A percentile compares a stretch with the other conserved stretches of the same genome.
Evolutionary conservation across 306 rosid genomes (phyloP).

Genomic region (Comarum palustre): DNA sequence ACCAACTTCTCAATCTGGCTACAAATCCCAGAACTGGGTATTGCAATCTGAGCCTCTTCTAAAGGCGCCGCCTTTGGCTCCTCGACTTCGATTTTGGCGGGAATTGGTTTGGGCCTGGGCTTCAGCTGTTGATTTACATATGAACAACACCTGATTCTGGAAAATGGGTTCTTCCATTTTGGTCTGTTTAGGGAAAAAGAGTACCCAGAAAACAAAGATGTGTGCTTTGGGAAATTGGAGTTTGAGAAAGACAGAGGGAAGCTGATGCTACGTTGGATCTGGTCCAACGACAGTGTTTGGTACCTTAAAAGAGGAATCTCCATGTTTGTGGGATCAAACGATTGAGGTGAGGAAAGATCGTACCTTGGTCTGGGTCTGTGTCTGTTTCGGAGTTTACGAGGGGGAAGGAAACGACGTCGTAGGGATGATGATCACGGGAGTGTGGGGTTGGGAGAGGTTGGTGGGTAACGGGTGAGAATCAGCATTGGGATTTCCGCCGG

Average conservation of each 20-base stretch:
- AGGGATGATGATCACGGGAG: slow-evolving; percentile 1
- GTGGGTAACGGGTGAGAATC: slow-evolving; percentile 6
- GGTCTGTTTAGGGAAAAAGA: slow-evolving; percentile 28
- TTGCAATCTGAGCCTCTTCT: slow-evolving; percentile 29
- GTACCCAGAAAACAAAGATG: slow-evolving; percentile 30
- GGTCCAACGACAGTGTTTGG: slow-evolving; percentile 34
- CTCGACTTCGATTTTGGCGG: slow-evolving; percentile 30
- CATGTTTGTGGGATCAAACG: slow-evolving; percentile 34
- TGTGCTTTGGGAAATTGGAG: slow-evolving; percentile 9
- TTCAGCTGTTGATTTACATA: slow-evolving; percentile 41
- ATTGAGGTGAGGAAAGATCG: slow-evolving; percentile 1
- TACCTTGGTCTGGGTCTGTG: slow-evolving; percentile 14
- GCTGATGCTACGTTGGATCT: slow-evolving; percentile 14
- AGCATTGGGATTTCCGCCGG: slow-evolving; percentile 13
- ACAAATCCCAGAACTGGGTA: slow-evolving; percentile 49
- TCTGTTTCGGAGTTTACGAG: slow-evolving; percentile 11
- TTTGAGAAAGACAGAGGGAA: slow-evolving; percentile 34
- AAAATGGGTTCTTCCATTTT: slow-evolving; percentile 36
- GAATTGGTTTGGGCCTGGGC: slow-evolving; percentile 46
- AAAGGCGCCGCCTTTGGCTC: slow-evolving; percentile 25
- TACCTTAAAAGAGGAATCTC: slow-evolving; percentile 51
- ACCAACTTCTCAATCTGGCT: slow-evolving; percentile 70
- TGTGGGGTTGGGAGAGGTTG: slow-evolving; percentile 3
- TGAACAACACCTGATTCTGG: slow-evolving; percentile 44
- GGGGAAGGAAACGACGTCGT: neutral